A percentile compares a stretch with the other conserved stretches of the same genome.
phyloP scores from a whole-genome alignment of 2,329 filamentous ascomycete species.

The Nemania diffusa region DNA sequence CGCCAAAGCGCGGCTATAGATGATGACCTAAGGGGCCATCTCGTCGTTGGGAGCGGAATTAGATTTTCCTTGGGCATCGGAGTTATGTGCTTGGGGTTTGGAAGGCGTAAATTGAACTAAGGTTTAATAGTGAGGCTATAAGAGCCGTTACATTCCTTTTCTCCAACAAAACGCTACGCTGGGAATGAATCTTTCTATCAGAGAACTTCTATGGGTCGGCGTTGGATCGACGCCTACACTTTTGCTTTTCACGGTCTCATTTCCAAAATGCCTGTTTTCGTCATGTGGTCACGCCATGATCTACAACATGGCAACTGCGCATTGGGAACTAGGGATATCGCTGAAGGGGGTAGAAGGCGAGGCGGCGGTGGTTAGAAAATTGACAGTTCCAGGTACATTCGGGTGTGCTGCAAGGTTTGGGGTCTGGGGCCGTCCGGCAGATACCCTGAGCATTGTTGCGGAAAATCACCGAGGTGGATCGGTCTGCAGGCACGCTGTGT shows the following conservation, averaged over 20 bases:
- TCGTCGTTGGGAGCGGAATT: conserved; percentile 28
- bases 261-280: conserved; percentile 38
- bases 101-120: conserved; percentile 42
- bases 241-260: conserved; percentile 37
- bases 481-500: conserved; percentile 13
- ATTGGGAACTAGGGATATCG: conserved; percentile 38
- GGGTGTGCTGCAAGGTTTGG: conserved; percentile 34
- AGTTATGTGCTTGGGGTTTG: conserved; percentile 39
- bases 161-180: conserved; percentile 39
- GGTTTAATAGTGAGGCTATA: conserved; percentile 44
- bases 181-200: conserved; percentile 40
- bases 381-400: conserved; percentile 32
- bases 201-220: conserved; percentile 40
- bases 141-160: conserved; percentile 47
- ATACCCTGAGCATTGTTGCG: conserved; percentile 5
- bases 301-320: conserved; percentile 29
- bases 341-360: conserved; percentile 7
- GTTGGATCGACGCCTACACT: conserved; percentile 47
- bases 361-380: conserved; percentile 28
- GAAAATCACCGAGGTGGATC: conserved; percentile 7
- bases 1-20: conserved; percentile 24
- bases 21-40: conserved; percentile 29
- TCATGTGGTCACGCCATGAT: conserved; percentile 32
- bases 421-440: conserved; percentile 7
- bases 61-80: conserved; percentile 39